phyloP scores from a whole-genome alignment of 2,329 filamentous ascomycete species.

The Trichoderma sp. region DNA sequence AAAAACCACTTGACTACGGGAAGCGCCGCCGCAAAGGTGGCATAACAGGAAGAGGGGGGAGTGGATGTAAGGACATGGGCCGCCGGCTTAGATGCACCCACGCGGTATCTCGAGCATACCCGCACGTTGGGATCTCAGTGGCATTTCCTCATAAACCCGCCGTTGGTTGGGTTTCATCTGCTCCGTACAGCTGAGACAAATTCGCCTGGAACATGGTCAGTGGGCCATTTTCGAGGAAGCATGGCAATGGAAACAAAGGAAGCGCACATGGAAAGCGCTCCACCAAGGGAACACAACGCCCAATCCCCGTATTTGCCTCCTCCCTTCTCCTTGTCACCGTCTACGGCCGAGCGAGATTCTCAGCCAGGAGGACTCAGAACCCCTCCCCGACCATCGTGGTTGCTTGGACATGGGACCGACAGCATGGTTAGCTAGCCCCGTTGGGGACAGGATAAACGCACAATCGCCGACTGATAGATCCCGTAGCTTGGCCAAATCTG shows the following conservation, averaged over 20 bases:
- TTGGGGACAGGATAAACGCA: conserved; percentile 8
- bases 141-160: conserved; percentile 15
- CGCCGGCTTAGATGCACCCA: conserved; percentile 21
- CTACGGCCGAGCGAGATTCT: conserved; percentile 15
- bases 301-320: neutral
- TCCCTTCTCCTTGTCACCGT: conserved; percentile 5
- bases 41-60: conserved; percentile 15
- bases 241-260: conserved; percentile 18
- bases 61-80: conserved; percentile 16
- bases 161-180: conserved; percentile 34
- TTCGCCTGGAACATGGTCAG: conserved; percentile 22
- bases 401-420: conserved; percentile 14
- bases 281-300: conserved; percentile 16
- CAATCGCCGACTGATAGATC: conserved; percentile 19
- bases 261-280: conserved; percentile 16
- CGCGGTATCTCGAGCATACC: conserved; percentile 2
- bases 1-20: conserved; percentile 15
- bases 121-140: conserved; percentile 24
- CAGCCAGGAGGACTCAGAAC: conserved; percentile 9
- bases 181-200: conserved; percentile 31
- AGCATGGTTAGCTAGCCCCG: conserved; percentile 14
- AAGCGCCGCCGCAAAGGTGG: conserved; percentile 19
- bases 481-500: conserved; percentile 18
- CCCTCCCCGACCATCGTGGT: neutral
- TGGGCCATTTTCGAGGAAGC: conserved; percentile 14